Percentiles rank a stretch among this genome's conserved stretches.
Evolutionary conservation across 371 early-diverging fungal genomes (phyloP).

Genomic region (Mortierella sp.): DNA sequence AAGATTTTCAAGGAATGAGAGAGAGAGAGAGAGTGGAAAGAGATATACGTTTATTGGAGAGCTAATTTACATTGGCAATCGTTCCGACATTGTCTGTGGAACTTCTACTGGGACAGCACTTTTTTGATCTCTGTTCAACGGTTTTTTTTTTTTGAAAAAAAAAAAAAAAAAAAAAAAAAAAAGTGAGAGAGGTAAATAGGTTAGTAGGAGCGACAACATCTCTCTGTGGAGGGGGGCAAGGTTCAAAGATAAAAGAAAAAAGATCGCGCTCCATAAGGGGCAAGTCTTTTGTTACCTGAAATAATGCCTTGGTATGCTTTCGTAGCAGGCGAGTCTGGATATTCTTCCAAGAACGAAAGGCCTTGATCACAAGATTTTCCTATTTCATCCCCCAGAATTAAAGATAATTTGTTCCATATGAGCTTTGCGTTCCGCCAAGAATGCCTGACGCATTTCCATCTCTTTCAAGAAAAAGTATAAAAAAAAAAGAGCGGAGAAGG

Average conservation of each 20-base stretch:
- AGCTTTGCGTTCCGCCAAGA: too few relatives aligned
- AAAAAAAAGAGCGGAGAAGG: not conserved
- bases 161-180: too few relatives aligned
- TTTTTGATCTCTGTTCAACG: slow-evolving; percentile 42
- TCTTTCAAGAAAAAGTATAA: too few relatives aligned
- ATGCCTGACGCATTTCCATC: too few relatives aligned
- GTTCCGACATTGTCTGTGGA: too few relatives aligned
- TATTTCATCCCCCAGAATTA: not conserved
- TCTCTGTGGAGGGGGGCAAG: too few relatives aligned
- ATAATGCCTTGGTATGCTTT: slow-evolving; percentile 76
- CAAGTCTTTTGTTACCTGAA: not conserved
- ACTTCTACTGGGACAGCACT: slow-evolving; percentile 19
- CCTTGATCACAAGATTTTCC: slow-evolving; percentile 88
- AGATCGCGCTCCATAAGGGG: not conserved
- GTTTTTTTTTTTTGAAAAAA: too few relatives aligned
- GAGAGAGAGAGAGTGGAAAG: not conserved
- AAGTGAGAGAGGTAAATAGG: not conserved
- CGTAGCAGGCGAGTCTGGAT: slow-evolving; percentile 90
- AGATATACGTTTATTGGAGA: too few relatives aligned
- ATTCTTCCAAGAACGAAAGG: slow-evolving; percentile 85
- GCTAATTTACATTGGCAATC: too few relatives aligned
- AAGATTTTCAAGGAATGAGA: slow-evolving; percentile 18
- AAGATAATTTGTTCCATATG: not conserved
- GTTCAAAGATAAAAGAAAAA: not conserved
- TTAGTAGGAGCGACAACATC: too few relatives aligned